Percentiles rank a stretch among this genome's conserved stretches.
Evolutionary conservation across 805 yeast genomes (phyloP).

Genomic region (Lipomyces yamanashiensis): DNA sequence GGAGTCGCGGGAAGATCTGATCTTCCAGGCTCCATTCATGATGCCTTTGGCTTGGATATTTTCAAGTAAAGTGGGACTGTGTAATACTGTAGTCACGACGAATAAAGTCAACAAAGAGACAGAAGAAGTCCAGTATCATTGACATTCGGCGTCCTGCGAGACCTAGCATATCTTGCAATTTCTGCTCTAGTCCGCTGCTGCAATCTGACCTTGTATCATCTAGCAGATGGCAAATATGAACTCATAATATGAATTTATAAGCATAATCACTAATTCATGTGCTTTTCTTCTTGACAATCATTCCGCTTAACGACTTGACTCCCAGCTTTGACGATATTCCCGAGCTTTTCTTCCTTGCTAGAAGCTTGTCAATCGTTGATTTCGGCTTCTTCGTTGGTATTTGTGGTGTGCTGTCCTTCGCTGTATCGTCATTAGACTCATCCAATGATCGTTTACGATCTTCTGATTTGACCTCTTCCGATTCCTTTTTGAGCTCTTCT

Average conservation of each 20-base stretch:
- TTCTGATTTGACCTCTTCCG: background rate
- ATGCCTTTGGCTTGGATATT: too few species aligned
- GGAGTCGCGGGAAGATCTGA: background rate
- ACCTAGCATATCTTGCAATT: too few species aligned
- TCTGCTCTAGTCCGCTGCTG: too few species aligned
- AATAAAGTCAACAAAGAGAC: too few species aligned
- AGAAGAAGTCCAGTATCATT: too few species aligned
- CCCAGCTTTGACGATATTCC: background rate
- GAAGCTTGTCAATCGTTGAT: slow-evolving; percentile 9
- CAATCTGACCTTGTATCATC: too few species aligned
- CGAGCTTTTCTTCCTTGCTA: slow-evolving; percentile 4
- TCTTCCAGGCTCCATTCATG: too few species aligned
- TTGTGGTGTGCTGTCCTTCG: background rate
- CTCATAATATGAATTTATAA: slow-evolving; percentile 32
- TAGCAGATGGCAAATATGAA: too few species aligned
- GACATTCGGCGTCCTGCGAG: too few species aligned
- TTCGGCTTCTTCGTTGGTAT: slow-evolving; percentile 6
- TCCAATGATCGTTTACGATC: background rate
- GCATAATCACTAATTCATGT: slow-evolving; percentile 10
- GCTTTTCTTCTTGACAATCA: slow-evolving; percentile 4
- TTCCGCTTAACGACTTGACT: slow-evolving; percentile 3
- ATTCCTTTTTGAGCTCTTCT: background rate
- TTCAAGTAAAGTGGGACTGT: too few species aligned
- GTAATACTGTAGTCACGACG: too few species aligned
- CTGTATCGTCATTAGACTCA: background rate